phyloP scores from a whole-genome alignment of 2,329 filamentous ascomycete genomes.

The Monosporascus cannonballus region DNA sequence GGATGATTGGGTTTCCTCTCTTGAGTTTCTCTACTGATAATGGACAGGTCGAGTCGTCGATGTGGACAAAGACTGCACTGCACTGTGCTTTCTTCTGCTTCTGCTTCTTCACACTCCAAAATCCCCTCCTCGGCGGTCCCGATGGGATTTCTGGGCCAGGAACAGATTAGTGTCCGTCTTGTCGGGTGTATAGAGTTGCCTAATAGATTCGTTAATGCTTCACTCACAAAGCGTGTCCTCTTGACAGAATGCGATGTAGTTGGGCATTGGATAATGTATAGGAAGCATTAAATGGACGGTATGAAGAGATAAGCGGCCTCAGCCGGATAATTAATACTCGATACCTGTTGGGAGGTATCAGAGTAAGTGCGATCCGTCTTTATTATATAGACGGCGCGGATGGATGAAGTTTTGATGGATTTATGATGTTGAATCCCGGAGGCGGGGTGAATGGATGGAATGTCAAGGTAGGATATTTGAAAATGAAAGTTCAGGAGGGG shows the following conservation, averaged over 20 bases:
- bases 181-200: not conserved
- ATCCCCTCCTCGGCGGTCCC: not conserved
- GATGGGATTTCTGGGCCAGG: not conserved
- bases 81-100: not conserved
- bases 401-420: not conserved
- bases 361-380: not conserved
- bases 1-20: conserved; percentile 10
- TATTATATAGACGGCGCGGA: not conserved
- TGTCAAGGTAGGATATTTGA: not conserved
- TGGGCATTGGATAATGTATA: not conserved
- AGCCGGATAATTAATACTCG: not conserved
- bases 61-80: not conserved
- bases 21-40: not conserved
- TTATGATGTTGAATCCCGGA: not conserved
- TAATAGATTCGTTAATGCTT: not conserved
- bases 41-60: not conserved
- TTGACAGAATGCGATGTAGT: not conserved
- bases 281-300: not conserved
- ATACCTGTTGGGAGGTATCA: not conserved
- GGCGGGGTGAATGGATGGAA: not conserved
- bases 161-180: not conserved
- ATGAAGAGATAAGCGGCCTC: not conserved
- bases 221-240: not conserved
- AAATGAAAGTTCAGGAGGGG: conserved; percentile 1
- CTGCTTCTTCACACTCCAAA: not conserved